These are phyloP conservation scores for Rhizopogon vinicolor DNA, from an alignment of 768 basidiomycete genomes.

Conservation along the genomic window DNA sequence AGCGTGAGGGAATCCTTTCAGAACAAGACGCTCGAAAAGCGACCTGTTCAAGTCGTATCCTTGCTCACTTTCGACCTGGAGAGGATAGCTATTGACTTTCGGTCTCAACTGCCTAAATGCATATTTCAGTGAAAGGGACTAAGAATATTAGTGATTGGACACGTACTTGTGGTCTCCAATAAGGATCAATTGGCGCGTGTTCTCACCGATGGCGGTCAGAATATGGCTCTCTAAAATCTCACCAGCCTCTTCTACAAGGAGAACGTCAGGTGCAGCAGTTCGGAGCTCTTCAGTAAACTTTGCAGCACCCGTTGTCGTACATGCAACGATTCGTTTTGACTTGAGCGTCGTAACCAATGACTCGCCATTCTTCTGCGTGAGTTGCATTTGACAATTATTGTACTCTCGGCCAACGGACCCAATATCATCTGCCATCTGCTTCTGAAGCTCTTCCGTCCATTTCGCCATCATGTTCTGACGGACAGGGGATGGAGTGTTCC, in stretches of 20 bases:
- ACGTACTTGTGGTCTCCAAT: constrained; percentile 65
- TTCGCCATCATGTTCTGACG: constrained; percentile 17
- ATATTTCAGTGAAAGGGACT: background rate
- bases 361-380: constrained; percentile 29
- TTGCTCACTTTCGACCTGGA: constrained; percentile 61
- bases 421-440: constrained; percentile 30
- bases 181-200: constrained; percentile 47
- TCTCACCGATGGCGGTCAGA: constrained; percentile 43
- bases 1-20: constrained; percentile 51
- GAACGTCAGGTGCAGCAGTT: constrained; percentile 38
- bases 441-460: constrained; percentile 30
- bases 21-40: constrained; percentile 57
- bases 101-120: constrained; percentile 54
- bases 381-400: constrained; percentile 26
- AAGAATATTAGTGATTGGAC: background rate
- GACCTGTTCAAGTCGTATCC: constrained; percentile 59
- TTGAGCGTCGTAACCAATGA: constrained; percentile 29
- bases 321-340: constrained; percentile 50
- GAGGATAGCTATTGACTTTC: constrained; percentile 53
- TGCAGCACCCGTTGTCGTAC: constrained; percentile 60
- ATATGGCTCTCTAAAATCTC: constrained; percentile 63
- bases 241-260: constrained; percentile 63
- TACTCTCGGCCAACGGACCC: constrained; percentile 26
- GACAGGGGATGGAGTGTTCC: constrained; percentile 25
- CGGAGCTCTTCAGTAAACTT: constrained; percentile 45